A percentile compares a stretch with the other conserved stretches of the same genome.
Evolutionary conservation across 2,329 filamentous ascomycete species (phyloP).

Genomic region (Coleophoma cylindrospora): DNA sequence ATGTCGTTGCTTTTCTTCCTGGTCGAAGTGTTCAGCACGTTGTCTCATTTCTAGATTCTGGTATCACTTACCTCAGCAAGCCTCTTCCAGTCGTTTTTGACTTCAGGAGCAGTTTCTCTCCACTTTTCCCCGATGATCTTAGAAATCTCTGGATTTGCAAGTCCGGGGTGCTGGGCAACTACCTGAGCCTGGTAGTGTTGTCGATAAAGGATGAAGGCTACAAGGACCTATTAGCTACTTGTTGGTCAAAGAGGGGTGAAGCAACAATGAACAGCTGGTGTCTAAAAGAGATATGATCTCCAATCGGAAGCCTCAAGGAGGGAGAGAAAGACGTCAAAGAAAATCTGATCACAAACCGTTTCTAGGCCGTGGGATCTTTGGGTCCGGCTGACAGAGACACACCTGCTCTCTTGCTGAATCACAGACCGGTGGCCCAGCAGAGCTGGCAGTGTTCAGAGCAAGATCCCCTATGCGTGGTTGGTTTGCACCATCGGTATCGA

Average conservation of each 20-base stretch:
- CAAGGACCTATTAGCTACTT: slow-evolving; percentile 26
- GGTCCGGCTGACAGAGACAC: slow-evolving; percentile 66
- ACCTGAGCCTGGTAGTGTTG: slow-evolving; percentile 86
- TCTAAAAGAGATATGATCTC: neutral
- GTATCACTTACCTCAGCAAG: slow-evolving; percentile 67
- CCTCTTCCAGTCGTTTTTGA: slow-evolving; percentile 82
- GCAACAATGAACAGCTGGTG: too few species aligned
- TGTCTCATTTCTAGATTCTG: neutral
- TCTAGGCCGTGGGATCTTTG: slow-evolving; percentile 65
- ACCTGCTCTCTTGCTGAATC: slow-evolving; percentile 36
- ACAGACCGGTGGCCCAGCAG: slow-evolving; percentile 13
- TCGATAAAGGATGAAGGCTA: slow-evolving; percentile 96
- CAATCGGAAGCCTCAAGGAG: neutral
- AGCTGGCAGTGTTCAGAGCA: slow-evolving; percentile 20
- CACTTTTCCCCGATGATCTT: slow-evolving; percentile 92
- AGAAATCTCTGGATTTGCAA: slow-evolving; percentile 93
- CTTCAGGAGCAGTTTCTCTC: slow-evolving; percentile 68
- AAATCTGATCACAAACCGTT: slow-evolving; percentile 51
- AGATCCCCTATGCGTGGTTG: slow-evolving; percentile 22
- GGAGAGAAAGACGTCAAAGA: slow-evolving; percentile 16
- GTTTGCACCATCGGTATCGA: slow-evolving; percentile 21
- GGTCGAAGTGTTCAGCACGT: slow-evolving; percentile 4
- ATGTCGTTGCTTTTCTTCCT: slow-evolving; percentile 87
- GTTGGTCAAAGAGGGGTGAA: too few species aligned
- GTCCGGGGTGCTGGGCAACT: slow-evolving; percentile 75